Conservation (phyloP, 192 early-diverging fungal species). For the Coemansia sp. region DNA sequence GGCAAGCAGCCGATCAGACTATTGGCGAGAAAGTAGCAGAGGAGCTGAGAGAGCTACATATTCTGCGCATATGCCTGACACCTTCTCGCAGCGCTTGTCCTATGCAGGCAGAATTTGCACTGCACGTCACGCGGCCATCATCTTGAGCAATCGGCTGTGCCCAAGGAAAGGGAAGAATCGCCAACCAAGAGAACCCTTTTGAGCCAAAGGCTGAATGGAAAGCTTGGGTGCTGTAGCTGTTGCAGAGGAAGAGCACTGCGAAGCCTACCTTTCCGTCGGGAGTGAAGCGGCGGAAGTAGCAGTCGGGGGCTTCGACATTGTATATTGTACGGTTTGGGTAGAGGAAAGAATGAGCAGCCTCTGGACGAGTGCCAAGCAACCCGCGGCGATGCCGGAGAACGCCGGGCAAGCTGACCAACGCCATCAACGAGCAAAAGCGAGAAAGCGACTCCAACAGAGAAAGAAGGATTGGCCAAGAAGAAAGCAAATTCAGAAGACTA, state of each 20-base stretch:
- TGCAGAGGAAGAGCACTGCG: background rate
- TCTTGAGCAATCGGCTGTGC: no score
- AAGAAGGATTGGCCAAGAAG: background rate
- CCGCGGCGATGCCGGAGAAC: slow-evolving; percentile 25
- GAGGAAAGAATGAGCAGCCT: slow-evolving; percentile 19
- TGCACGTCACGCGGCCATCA: background rate
- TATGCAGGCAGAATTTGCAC: background rate
- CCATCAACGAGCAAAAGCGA: background rate
- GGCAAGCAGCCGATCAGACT: background rate
- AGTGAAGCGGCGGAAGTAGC: slow-evolving; percentile 47
- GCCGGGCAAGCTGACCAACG: slow-evolving; percentile 16
- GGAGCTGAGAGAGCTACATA: background rate
- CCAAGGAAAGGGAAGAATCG: no score
- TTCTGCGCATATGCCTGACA: background rate
- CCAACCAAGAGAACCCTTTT: background rate
- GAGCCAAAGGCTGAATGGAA: background rate
- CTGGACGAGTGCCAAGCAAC: background rate
- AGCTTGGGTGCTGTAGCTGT: background rate
- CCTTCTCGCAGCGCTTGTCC: background rate
- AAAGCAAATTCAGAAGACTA: background rate
- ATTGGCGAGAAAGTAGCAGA: background rate
- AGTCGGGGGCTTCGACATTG: slow-evolving; percentile 51
- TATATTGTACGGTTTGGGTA: slow-evolving; percentile 52
- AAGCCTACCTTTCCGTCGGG: slow-evolving; percentile 44
- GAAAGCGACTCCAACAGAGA: background rate